These are phyloP conservation scores for Knoxdaviesia proteae DNA, from an alignment of 2,329 filamentous ascomycete genomes.

Conservation along the genomic window DNA sequence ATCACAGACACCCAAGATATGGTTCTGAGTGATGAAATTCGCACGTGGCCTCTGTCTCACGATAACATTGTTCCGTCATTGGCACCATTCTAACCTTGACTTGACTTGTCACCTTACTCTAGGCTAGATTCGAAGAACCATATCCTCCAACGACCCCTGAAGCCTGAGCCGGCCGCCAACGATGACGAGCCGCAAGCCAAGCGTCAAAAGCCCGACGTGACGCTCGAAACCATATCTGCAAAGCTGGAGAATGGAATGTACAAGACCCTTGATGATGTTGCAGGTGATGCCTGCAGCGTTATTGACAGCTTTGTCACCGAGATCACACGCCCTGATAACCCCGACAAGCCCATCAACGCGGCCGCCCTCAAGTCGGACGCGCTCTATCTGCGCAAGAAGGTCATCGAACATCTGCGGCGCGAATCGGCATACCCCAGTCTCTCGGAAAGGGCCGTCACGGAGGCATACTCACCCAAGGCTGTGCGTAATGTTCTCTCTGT, in stretches of 20 bases:
- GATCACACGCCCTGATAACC: constrained; percentile 16
- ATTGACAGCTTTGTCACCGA: constrained; percentile 27
- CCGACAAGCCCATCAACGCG: constrained; percentile 7
- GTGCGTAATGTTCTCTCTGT: constrained; percentile 46
- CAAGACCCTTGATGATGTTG: constrained; percentile 42
- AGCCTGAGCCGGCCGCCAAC: constrained; percentile 29
- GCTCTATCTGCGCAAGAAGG: constrained; percentile 20
- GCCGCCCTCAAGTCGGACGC: constrained; percentile 1
- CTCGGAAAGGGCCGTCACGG: neutral
- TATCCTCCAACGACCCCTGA: constrained; percentile 18
- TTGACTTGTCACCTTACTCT: constrained; percentile 1
- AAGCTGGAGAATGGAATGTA: constrained; percentile 14
- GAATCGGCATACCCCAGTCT: constrained; percentile 30
- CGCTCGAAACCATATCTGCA: too few species aligned
- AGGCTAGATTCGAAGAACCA: constrained; percentile 25
- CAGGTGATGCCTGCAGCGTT: constrained; percentile 31
- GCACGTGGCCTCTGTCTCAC: neutral
- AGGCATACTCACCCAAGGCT: constrained; percentile 1
- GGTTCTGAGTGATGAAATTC: too few species aligned
- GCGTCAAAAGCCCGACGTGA: constrained; percentile 34
- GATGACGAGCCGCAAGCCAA: constrained; percentile 35
- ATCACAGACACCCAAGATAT: too few species aligned
- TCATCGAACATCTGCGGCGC: constrained; percentile 39
- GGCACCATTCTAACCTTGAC: constrained; percentile 11
- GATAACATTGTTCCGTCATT: neutral